Evolutionary conservation across 2,329 filamentous ascomycete genomes (phyloP).

Genomic region (Penicillium sp.): DNA sequence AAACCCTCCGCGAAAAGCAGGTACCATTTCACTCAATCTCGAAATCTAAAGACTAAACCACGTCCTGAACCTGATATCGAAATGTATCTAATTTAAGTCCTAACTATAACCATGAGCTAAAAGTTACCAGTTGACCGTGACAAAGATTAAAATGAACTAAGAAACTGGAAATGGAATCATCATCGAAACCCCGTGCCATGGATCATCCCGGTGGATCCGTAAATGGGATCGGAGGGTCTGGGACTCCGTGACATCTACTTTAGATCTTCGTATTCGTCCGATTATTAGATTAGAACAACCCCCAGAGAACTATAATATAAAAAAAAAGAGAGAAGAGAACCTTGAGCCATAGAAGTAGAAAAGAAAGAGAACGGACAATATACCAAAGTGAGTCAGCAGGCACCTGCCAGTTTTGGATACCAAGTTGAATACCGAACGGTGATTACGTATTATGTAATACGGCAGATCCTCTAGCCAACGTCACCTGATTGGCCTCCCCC

Average conservation of each 20-base stretch:
- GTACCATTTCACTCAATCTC: conserved; percentile 9
- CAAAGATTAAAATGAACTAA: neutral
- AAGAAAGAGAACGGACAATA: neutral
- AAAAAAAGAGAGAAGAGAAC: too few species aligned
- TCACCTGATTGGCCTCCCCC: neutral
- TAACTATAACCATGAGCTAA: neutral
- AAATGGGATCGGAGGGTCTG: conserved; percentile 17
- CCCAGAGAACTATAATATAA: too few species aligned
- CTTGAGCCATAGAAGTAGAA: too few species aligned
- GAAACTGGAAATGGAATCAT: conserved; percentile 16
- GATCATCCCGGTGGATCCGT: conserved; percentile 22
- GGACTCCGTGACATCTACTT: conserved; percentile 9
- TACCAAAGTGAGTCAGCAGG: conserved; percentile 5
- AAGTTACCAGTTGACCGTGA: neutral
- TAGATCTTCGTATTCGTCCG: neutral
- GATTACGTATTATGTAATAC: neutral
- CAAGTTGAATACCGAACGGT: neutral
- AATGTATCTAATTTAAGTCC: neutral
- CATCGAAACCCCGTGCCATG: conserved; percentile 21
- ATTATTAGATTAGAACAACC: too few species aligned
- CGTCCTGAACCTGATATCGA: neutral
- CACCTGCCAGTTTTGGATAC: neutral
- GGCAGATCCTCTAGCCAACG: neutral
- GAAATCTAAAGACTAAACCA: too few species aligned
- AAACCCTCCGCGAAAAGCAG: conserved; percentile 18